Base-by-base conservation (phyloP, 352 stramenopile species). In the Phytopythium oedochilum region DNA sequence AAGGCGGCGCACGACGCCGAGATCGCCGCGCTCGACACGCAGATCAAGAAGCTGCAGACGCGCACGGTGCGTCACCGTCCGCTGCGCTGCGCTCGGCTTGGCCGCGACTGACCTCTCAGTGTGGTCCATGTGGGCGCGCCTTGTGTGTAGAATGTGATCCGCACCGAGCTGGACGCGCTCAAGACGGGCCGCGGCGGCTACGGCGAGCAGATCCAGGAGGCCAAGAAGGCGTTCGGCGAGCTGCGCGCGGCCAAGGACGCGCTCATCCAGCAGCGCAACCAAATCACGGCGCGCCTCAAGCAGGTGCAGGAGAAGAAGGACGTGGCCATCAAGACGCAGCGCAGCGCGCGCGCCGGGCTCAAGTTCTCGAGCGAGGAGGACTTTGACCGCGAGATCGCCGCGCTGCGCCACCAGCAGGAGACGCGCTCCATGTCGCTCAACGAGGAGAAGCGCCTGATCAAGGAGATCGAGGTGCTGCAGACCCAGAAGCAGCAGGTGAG, bases 371-470 rank as follows among this genome's bases (percentile, higher is more conserved):
- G 70, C 5, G 70, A 89, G 22, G 83, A 86, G 39, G 94, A 98
- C 26, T 98, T 97, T 55, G 91, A 98, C 8, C 75, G 83, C 40
- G 86, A 96, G 63, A 98, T 98, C 61, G 55, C 71, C 10, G 71
- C 83, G 55, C 75, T 98, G 31, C 78, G 96, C 58, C 67, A 83
- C 59, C 79, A 85, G 60, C 96, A 99, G 75, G 88, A 98, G 76
- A 98, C 94, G 7, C 93, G 82, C 40, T 98, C 92, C 59, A 98
- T 99, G 96, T 91, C 83, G 54, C 70, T 99, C 6, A 88, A 79
- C 25, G 96, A 98, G 49, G 96, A 99, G 71, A 99, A 99, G 87
- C 92, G 90, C 47, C 76, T 99, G 28, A 94, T 99, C 64, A 98
- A 98, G 74, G 94, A 99, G 63, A 98, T 99, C 58, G 94, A 98